These are phyloP conservation scores for Letharia lupina DNA, from an alignment of 495 filamentous ascomycete genomes.

Conservation along the genomic window DNA sequence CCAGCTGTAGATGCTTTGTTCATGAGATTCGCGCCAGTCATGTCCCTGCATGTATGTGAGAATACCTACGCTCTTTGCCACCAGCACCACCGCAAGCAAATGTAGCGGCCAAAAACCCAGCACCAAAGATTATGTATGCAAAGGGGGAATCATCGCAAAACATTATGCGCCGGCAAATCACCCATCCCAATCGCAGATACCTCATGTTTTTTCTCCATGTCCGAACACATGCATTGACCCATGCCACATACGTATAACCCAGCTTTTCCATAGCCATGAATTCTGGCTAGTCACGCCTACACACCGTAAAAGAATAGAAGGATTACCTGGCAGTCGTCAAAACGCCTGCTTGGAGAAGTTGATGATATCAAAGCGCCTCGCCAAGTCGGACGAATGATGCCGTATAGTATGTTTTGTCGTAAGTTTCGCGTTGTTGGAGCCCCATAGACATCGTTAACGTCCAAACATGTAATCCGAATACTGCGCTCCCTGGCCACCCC, in stretches of 20 bases:
- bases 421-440: conserved; percentile 1
- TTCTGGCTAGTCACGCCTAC: neutral
- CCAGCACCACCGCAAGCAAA: neutral
- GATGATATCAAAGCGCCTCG: conserved; percentile 18
- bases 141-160: conserved; percentile 28
- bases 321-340: neutral
- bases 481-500: conserved; percentile 12
- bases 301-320: neutral
- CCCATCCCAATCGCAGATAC: conserved; percentile 14
- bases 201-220: conserved; percentile 7
- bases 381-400: conserved; percentile 14
- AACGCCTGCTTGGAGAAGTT: conserved; percentile 3
- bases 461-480: conserved; percentile 24
- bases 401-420: neutral
- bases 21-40: too few relatives aligned
- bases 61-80: neutral
- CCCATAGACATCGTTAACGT: conserved; percentile 15
- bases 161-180: conserved; percentile 13
- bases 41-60: neutral
- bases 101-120: neutral
- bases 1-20: conserved; percentile 18
- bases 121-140: conserved; percentile 17
- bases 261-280: conserved; percentile 14
- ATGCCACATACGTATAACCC: conserved; percentile 9
- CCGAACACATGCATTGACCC: conserved; percentile 11